These are phyloP conservation scores for Trichoderma arundinaceum DNA, from an alignment of 2,329 filamentous ascomycete species.

Conservation along the genomic window DNA sequence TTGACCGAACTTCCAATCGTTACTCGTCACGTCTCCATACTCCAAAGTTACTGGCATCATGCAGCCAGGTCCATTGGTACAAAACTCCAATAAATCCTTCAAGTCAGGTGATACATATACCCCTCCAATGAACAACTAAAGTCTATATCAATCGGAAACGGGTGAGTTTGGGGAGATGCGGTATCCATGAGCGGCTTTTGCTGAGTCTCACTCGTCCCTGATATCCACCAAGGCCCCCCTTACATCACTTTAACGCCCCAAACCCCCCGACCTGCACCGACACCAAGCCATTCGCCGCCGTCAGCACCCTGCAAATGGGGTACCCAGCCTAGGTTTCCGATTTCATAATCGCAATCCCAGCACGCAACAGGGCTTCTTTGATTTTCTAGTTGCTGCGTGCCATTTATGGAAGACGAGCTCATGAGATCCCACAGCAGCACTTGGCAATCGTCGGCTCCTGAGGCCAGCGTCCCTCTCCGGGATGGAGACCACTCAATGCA, in stretches of 20 bases:
- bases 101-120: slow-evolving; percentile 26
- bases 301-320: slow-evolving; percentile 72
- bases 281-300: slow-evolving; percentile 81
- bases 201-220: background rate
- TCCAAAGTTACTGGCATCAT: slow-evolving; percentile 18
- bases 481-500: slow-evolving; percentile 95
- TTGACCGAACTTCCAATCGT: slow-evolving; percentile 29
- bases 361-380: slow-evolving; percentile 72
- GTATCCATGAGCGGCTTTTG: background rate
- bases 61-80: slow-evolving; percentile 24
- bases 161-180: slow-evolving; percentile 5
- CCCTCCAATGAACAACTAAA: slow-evolving; percentile 5
- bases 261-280: slow-evolving; percentile 78
- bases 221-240: slow-evolving; percentile 26
- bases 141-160: slow-evolving; percentile 29
- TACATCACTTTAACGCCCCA: slow-evolving; percentile 69
- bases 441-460: slow-evolving; percentile 88
- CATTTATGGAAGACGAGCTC: slow-evolving; percentile 56
- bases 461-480: slow-evolving; percentile 85
- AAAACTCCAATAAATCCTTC: slow-evolving; percentile 26
- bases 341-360: slow-evolving; percentile 87
- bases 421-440: slow-evolving; percentile 94
- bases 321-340: slow-evolving; percentile 84
- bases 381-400: slow-evolving; percentile 59
- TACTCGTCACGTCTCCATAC: slow-evolving; percentile 29